Evolutionary conservation across 306 rosid genomes (phyloP).

Genomic region (Cyamopsis tetragonoloba): DNA sequence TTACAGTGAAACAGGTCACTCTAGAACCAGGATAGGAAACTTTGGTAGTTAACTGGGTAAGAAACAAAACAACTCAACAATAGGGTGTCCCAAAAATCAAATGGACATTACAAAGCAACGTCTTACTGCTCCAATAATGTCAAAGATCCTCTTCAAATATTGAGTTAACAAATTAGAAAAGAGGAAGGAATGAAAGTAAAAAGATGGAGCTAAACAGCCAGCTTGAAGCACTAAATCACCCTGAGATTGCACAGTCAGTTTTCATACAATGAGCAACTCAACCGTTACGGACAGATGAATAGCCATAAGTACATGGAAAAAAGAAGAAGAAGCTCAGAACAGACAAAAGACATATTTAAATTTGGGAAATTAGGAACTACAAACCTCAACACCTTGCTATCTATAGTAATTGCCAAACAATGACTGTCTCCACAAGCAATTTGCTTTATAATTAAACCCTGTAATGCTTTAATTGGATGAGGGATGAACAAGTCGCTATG

Average conservation of each 20-base stretch:
- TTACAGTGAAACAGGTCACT: neutral
- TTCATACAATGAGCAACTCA: neutral
- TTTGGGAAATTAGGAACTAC: constrained; percentile 22
- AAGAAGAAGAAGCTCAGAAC: neutral
- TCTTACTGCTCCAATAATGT: neutral
- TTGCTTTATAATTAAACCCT: constrained; percentile 68
- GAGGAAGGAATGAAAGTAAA: neutral
- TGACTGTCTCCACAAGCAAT: constrained; percentile 96
- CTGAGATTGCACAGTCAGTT: neutral
- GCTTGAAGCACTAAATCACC: neutral
- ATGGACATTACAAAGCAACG: neutral
- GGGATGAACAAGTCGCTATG: constrained; percentile 80
- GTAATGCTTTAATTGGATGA: constrained; percentile 73
- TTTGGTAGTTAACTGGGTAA: neutral
- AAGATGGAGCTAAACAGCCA: neutral
- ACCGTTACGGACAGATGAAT: neutral
- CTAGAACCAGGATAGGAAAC: neutral
- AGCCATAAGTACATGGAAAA: neutral
- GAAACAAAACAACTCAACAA: neutral
- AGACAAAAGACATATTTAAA: neutral
- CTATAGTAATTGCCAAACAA: constrained; percentile 86
- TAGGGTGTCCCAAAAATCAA: neutral
- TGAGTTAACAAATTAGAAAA: constrained; percentile 7
- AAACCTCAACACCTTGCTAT: constrained; percentile 79
- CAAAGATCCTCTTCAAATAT: neutral